Base-by-base conservation (phyloP, 2,329 filamentous ascomycete species). In the Hypoxylon sp. region DNA sequence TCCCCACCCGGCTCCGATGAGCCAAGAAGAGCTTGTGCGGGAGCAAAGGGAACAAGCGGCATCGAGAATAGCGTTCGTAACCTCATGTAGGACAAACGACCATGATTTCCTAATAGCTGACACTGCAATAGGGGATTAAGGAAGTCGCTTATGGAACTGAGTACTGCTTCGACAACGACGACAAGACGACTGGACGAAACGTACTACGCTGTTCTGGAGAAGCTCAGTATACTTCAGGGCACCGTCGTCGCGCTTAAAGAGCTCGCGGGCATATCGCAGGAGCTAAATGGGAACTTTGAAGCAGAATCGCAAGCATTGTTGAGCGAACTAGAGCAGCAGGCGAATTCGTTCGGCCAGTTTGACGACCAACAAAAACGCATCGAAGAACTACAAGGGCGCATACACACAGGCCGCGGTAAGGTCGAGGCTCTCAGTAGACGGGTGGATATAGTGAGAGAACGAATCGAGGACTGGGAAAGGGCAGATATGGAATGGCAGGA, bases 171-270 rank as follows among this genome's bases (percentile, higher is more conserved):
- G 20, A 83, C 87, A 58, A 78, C 82, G 20, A 87, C 89, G 22
- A 91, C 89, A 14, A 83, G 85, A 64, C 85, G 85, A 32, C 85
- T 95, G 42, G 91, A 94, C 75, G 87, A 91, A 62, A 89, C 89
- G 2, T 94, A 93, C 78, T 91, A 91, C 68, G 86, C 87, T 0
- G 85, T 93, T 8, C 81, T 93, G 28, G 89, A 92, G 74, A 92
- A 90, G 73, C 83, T 91, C 50, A 84, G 84, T 51, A 77, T 83
- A 0, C 80, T 94, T 36, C 89, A 90, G 56, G 84, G 82, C 69
- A 92, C 88, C 0, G 85, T 93, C 38, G 76, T 81, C 4, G 85
- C 84, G 2, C 80, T 95, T 26, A 89, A 88, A 72, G 87, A 91
- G 70, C 82, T 95, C n/a, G 87, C 89, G 0, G 80, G 80, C 28